A percentile compares a stretch with the other conserved stretches of the same genome.
Evolutionary conservation across 2,329 filamentous ascomycete genomes (phyloP).

Genomic region (Ceratocystiopsis sp.): DNA sequence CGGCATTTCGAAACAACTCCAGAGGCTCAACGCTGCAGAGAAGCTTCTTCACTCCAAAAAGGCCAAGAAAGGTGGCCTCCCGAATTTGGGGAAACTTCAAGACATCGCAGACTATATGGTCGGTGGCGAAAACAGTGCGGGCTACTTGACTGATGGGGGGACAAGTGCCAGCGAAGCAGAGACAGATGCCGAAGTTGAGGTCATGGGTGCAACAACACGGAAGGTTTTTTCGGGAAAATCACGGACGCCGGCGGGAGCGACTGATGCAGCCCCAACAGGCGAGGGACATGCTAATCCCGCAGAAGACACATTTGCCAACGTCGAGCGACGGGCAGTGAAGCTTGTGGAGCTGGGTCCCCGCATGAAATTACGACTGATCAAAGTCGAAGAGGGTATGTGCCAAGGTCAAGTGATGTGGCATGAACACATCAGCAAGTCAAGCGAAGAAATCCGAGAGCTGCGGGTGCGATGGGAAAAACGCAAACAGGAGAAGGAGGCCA

Average conservation of each 20-base stretch:
- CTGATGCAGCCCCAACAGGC: conserved; percentile 20
- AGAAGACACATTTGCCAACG: conserved; percentile 28
- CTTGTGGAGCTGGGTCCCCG: conserved; percentile 83
- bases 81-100: conserved; percentile 77
- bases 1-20: conserved; percentile 68
- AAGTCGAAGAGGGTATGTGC: conserved; percentile 90
- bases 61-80: conserved; percentile 53
- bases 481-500: conserved; percentile 62
- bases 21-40: conserved; percentile 72
- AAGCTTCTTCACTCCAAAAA: conserved; percentile 48
- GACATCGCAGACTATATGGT: conserved; percentile 93
- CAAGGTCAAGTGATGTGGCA: conserved; percentile 93
- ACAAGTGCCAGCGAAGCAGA: conserved; percentile 83
- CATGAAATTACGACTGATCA: conserved; percentile 75
- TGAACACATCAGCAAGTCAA: conserved; percentile 76
- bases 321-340: conserved; percentile 79
- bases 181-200: conserved; percentile 89
- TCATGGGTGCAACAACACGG: conserved; percentile 46
- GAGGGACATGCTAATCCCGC: conserved; percentile 22
- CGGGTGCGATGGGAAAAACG: conserved; percentile 71
- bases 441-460: conserved; percentile 57
- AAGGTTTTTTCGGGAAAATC: conserved; percentile 39
- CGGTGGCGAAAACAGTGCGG: conserved; percentile 56
- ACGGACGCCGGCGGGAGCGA: conserved; percentile 18
- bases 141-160: conserved; percentile 64